Evolutionary conservation across 192 early-diverging fungal genomes (phyloP).

Genomic region (Jimgerdemannia flammicorona): DNA sequence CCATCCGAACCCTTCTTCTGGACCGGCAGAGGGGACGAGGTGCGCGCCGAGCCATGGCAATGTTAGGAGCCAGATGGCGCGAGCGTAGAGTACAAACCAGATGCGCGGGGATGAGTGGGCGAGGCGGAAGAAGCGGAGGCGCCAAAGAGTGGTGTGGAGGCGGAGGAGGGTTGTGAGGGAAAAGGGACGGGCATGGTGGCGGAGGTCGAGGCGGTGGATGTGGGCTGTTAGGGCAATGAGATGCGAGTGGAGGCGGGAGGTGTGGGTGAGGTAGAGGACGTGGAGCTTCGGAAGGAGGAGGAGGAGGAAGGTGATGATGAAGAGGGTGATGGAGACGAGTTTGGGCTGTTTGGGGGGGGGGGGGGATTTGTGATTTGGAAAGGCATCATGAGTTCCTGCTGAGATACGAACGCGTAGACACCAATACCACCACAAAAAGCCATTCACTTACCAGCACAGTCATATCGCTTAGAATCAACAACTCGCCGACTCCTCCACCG

Average conservation of each 20-base stretch:
- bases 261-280: constrained; percentile 11
- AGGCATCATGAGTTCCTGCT: not conserved
- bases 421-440: constrained; percentile 30
- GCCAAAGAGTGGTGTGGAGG: constrained; percentile 46
- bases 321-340: constrained; percentile 10
- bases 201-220: not conserved
- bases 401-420: constrained; percentile 31
- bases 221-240: not conserved
- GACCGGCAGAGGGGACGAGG: constrained; percentile 56
- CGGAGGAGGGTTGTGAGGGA: not conserved
- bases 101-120: constrained; percentile 15
- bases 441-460: constrained; percentile 45
- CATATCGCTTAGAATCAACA: constrained; percentile 64
- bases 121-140: constrained; percentile 35
- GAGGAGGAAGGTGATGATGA: constrained; percentile 4
- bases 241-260: not conserved
- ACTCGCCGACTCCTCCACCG: constrained; percentile 66
- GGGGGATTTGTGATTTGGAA: constrained; percentile 18
- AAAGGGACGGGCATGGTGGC: not conserved
- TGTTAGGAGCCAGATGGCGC: constrained; percentile 39
- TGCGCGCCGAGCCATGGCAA: constrained; percentile 69
- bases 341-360: constrained; percentile 7
- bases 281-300: constrained; percentile 8
- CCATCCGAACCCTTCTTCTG: constrained; percentile 30
- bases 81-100: constrained; percentile 28